Base-by-base conservation (phyloP, 2,329 filamentous ascomycete genomes). In the Aphanocladium album region DNA sequence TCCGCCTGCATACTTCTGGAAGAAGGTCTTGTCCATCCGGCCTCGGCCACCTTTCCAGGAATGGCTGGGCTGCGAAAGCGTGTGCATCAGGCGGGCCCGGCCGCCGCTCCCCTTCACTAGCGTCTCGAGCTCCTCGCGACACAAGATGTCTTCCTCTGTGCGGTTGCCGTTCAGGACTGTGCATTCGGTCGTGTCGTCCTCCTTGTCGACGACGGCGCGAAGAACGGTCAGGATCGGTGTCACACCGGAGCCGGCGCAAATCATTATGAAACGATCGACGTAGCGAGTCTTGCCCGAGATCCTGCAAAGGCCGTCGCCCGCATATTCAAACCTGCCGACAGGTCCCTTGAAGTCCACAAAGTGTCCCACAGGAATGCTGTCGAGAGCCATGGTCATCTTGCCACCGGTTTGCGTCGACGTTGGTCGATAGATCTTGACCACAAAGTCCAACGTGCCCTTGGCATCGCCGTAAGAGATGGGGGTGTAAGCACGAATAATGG, bases 141-240 rank as follows among this genome's bases (percentile, higher is more conserved):
- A 92, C 0, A 97, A 78, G 17, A 97, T 96, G 70, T 97, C 93
- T 64, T 89, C 86, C 57, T 90, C 83, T 6, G 80, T 69, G 14
- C 90, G 79, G 67, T 97, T 97, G 0, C 91, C 91, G 68, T 96
- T 82, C 0, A 97, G 76, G 0, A 97, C 80, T 1, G 89, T 75
- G 68, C 91, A 96, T 2, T 72, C 76, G 0, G 90, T 95, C 9
- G 72, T 65, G 68, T 93, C 90, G 0, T 77, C 71, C 1, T 71
- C 66, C 64, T 93, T 84, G 50, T 82, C 79, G 72, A 92, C 82
- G 0, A 96, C 83, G 0, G 90, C 88, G 7, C 90, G 80, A 57
- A 96, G 77, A 3, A 96, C 89, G 69, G 95, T 90, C 71, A 88
- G 95, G 64, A 96, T 90, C 0, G 93, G 93, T n/a, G 93, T 96